These are phyloP conservation scores for Pharus latifolius DNA, from an alignment of 176 grass and related monocot species.

Conservation along the genomic window DNA sequence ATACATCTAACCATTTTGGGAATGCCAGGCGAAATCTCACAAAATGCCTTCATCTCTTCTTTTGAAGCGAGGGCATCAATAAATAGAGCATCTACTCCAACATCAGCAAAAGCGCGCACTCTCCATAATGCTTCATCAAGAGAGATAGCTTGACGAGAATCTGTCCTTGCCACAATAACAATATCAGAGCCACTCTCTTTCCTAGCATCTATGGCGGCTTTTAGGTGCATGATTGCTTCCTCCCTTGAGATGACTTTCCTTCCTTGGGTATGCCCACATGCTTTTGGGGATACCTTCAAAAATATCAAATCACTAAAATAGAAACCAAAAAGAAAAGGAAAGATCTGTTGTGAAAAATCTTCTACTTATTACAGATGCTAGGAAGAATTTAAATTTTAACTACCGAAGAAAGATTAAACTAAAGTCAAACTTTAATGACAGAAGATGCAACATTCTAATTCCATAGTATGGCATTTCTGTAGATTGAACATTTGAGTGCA, in stretches of 20 bases:
- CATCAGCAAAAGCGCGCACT: constrained; percentile 80
- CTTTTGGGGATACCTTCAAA: constrained; percentile 96
- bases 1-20: constrained; percentile 78
- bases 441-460: not conserved
- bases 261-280: constrained; percentile 90
- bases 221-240: constrained; percentile 86
- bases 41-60: constrained; percentile 86
- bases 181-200: constrained; percentile 90
- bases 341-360: not conserved
- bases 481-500: not conserved
- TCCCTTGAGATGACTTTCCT: constrained; percentile 84
- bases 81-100: constrained; percentile 88
- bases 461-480: not conserved
- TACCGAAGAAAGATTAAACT: not conserved
- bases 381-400: too few relatives aligned
- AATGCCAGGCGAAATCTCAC: constrained; percentile 65
- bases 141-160: constrained; percentile 85
- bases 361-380: not conserved
- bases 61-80: constrained; percentile 91
- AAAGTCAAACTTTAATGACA: not conserved
- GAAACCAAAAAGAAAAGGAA: not conserved
- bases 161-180: constrained; percentile 88
- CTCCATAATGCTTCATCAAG: constrained; percentile 79
- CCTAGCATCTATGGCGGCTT: constrained; percentile 85
- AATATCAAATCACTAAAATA: constrained; percentile 31